A percentile compares a stretch with the other conserved stretches of the same genome.
phyloP scores from a whole-genome alignment of 441 rosid genomes.

The Euphorbia celastroides region DNA sequence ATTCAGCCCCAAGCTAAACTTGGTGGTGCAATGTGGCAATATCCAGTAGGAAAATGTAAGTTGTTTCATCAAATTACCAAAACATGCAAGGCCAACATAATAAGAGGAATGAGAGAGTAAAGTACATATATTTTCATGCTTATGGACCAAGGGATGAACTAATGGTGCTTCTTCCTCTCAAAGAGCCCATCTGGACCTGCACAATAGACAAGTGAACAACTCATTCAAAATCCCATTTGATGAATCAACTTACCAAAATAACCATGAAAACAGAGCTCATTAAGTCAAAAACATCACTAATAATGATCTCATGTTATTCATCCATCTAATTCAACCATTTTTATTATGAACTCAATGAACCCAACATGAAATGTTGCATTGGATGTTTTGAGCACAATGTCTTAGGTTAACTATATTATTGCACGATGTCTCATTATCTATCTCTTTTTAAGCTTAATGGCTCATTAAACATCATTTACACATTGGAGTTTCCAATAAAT shows the following conservation, averaged over 20 bases:
- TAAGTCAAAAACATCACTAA: not conserved
- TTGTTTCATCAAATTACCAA: slow-evolving; percentile 13
- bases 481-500: not conserved
- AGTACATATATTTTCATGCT: slow-evolving; percentile 3
- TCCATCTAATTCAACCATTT: not conserved
- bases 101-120: not conserved
- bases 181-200: slow-evolving; percentile 97
- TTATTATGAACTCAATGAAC: not conserved
- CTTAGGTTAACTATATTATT: not conserved
- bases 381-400: not conserved
- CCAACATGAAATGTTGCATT: not conserved
- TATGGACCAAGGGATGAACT: slow-evolving; percentile 7
- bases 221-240: not conserved
- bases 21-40: slow-evolving; percentile 14
- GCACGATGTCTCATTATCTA: not conserved
- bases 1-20: not conserved
- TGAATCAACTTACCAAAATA: no score
- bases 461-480: not conserved
- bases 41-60: slow-evolving; percentile 12
- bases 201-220: not conserved
- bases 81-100: slow-evolving; percentile 10
- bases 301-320: not conserved
- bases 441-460: not conserved
- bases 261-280: no score
- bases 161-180: slow-evolving; percentile 65